Evolutionary conservation across 2,329 filamentous ascomycete species (phyloP).

Genomic region (Pseudogymnoascus verrucosus): DNA sequence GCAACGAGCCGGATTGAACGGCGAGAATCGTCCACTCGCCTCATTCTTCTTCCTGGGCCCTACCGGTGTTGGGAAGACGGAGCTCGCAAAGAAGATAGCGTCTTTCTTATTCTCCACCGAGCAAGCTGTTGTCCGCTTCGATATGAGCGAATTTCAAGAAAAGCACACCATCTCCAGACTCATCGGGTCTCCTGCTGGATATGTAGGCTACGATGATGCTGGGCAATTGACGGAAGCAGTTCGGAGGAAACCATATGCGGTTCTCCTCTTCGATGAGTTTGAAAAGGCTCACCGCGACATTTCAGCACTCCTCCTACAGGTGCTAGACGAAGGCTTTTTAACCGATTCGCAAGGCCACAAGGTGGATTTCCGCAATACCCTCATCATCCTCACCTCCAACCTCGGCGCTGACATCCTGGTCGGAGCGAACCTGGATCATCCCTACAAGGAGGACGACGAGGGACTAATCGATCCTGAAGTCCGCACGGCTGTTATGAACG

Average conservation of each 20-base stretch:
- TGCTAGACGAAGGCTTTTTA: constrained; percentile 91
- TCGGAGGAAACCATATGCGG: constrained; percentile 87
- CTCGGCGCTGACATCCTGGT: constrained; percentile 88
- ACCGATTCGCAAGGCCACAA: constrained; percentile 95
- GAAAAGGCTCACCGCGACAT: constrained; percentile 97
- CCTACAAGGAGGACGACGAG: constrained; percentile 52
- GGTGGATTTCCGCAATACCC: constrained; percentile 92
- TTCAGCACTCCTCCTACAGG: constrained; percentile 81
- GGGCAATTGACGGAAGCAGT: constrained; percentile 95
- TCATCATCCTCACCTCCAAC: constrained; percentile 94
- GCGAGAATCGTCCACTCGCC: constrained; percentile 83
- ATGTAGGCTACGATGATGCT: constrained; percentile 94
- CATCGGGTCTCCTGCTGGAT: constrained; percentile 88
- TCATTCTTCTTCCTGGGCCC: constrained; percentile 98
- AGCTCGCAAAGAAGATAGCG: constrained; percentile 93
- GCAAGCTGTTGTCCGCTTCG: constrained; percentile 83
- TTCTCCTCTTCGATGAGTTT: constrained; percentile 93
- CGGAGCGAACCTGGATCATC: constrained; percentile 57
- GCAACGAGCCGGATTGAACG: constrained; percentile 84
- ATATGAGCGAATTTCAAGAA: constrained; percentile 97
- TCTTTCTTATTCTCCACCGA: constrained; percentile 90
- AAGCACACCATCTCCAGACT: constrained; percentile 91
- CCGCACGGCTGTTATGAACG: constrained; percentile 78
- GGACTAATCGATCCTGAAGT: constrained; percentile 66
- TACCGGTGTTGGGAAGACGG: constrained; percentile 94